phyloP scores from a whole-genome alignment of 805 yeast genomes.

The Candida orba region DNA sequence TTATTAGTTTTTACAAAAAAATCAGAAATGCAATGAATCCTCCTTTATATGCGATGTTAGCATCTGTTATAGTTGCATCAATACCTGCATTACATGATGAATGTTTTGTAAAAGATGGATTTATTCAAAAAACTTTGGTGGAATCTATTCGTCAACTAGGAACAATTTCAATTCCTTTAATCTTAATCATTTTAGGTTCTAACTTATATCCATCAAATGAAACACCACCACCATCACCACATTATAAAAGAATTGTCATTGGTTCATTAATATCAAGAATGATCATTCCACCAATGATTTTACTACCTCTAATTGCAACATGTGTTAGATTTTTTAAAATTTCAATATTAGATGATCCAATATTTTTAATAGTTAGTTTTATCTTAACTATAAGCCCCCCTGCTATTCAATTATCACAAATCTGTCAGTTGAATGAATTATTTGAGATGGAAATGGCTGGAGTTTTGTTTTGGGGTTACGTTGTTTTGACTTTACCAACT shows the following conservation, averaged over 20 bases:
- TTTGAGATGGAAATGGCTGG: conserved; percentile 81
- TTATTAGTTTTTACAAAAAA: conserved; percentile 7
- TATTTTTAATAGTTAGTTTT: conserved; percentile 69
- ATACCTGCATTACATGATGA: conserved; percentile 48
- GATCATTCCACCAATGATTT: conserved; percentile 65
- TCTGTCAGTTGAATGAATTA: conserved; percentile 67
- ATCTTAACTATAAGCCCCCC: conserved; percentile 75
- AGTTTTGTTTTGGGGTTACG: conserved; percentile 78
- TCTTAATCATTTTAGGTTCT: conserved; percentile 71
- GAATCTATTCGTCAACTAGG: conserved; percentile 61
- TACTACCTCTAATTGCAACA: conserved; percentile 59
- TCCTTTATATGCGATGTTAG: conserved; percentile 73
- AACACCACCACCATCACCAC: conserved; percentile 56
- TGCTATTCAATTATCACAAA: conserved; percentile 76
- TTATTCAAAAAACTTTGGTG: conserved; percentile 58
- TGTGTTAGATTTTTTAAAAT: conserved; percentile 57
- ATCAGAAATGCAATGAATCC: conserved; percentile 59
- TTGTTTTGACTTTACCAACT: conserved; percentile 65
- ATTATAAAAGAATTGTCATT: conserved; percentile 54
- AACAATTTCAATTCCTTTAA: conserved; percentile 69
- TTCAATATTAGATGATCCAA: conserved; percentile 75
- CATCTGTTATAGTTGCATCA: conserved; percentile 63
- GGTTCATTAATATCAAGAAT: conserved; percentile 71
- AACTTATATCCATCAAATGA: conserved; percentile 64
- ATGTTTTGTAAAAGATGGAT: conserved; percentile 53